Evolutionary conservation across 1,284 basidiomycete genomes (phyloP).

Genomic region (Chiua sp.): DNA sequence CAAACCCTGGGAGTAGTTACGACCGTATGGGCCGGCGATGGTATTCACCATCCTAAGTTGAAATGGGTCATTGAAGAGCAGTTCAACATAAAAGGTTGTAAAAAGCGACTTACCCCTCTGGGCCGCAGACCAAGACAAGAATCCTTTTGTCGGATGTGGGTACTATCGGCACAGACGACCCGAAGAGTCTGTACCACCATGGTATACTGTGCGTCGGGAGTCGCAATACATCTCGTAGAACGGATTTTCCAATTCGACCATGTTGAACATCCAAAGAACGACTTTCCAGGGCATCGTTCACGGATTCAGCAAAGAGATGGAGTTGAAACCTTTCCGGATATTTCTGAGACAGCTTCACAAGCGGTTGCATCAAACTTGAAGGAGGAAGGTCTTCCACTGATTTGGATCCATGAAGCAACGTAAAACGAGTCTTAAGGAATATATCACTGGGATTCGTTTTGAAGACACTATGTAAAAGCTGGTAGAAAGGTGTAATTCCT

Average conservation of each 20-base stretch:
- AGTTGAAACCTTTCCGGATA: constrained; percentile 62
- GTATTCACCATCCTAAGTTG: constrained; percentile 69
- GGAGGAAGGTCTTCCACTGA: constrained; percentile 71
- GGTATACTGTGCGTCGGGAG: constrained; percentile 25
- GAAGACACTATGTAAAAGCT: constrained; percentile 58
- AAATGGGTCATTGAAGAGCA: constrained; percentile 9
- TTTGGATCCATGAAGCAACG: constrained; percentile 71
- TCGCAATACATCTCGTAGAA: constrained; percentile 49
- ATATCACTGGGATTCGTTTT: constrained; percentile 26
- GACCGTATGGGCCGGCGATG: constrained; percentile 77
- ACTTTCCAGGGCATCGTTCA: constrained; percentile 37
- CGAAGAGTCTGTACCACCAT: constrained; percentile 54
- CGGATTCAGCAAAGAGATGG: constrained; percentile 64
- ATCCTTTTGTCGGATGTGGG: constrained; percentile 42
- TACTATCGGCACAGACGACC: constrained; percentile 25
- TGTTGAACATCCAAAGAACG: constrained; percentile 19
- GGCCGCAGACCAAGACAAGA: constrained; percentile 78
- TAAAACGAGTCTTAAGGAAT: constrained; percentile 57
- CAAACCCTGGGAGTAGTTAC: constrained; percentile 74
- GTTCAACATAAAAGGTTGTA: background rate
- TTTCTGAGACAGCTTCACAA: constrained; percentile 50
- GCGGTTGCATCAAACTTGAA: constrained; percentile 53
- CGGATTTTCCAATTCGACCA: constrained; percentile 58
- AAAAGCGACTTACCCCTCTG: constrained; percentile 70
- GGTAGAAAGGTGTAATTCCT: constrained; percentile 82